Base-by-base conservation (phyloP, 2,329 filamentous ascomycete species). In the Proliferodiscus dingleyae region DNA sequence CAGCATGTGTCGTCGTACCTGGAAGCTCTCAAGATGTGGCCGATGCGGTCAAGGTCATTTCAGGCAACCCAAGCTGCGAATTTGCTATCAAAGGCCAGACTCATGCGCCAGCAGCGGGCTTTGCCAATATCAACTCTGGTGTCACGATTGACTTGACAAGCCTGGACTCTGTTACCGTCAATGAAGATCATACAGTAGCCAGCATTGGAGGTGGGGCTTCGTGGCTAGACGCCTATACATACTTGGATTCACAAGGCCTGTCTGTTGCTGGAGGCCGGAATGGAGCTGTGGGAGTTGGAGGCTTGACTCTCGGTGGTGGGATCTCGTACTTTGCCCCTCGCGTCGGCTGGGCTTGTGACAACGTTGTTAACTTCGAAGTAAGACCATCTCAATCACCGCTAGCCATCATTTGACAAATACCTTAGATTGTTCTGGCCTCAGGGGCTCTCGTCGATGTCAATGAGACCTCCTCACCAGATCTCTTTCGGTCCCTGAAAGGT, bases 111-210 rank as follows among this genome's bases (percentile, higher is more conserved):
- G 57, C 54, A 33, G 66, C 72, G 15, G 71, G 72, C 49, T 72
- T 71, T 30, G 69, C 76, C 2, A 80, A 71, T 52, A 71, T 74
- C 37, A 60, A 69, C 11, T 69, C 63, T 2, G 74, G 74, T 0
- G 64, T 75, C 1, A 59, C 75, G 4, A 71, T 81, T 50, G 74
- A 74, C 13, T 66, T 75, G 9, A 65, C 61, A 22, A 47, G 51
- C 15, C 28, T 62, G 11, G 53, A 55, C 22, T 18, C 53, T 21
- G 45, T 63, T 26, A 50, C 64, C 2, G 47, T 58, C 5, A 56
- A 58, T 10, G 43, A 51, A 1, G 57, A 65, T 15, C 56, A 59
- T 7, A 58, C 49, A 0, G 53, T 56, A 4, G 64, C 61, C 6
- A 54, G 50, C 4, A 52, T 72, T 7, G 68, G 68, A 1, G 45